Evolutionary conservation across 1,284 basidiomycete species (phyloP).

Genomic region (Mycosarcoma mackinlayi): DNA sequence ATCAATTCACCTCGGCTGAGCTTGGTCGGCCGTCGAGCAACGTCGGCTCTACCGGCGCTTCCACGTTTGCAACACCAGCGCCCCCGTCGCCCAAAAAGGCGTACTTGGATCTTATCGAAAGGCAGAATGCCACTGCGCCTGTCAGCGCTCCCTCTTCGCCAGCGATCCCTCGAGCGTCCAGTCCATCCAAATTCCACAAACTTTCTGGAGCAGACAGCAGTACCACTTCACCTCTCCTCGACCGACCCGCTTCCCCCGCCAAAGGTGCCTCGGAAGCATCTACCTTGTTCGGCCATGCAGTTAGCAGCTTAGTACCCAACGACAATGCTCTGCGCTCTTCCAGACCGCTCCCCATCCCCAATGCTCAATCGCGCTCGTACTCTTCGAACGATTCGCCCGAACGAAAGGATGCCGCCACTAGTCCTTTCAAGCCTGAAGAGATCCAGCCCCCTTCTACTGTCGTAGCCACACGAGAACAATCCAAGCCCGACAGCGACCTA

Average conservation of each 20-base stretch:
- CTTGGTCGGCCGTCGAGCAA: slow-evolving; percentile 30
- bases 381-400: slow-evolving; percentile 16
- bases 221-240: slow-evolving; percentile 23
- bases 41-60: slow-evolving; percentile 3
- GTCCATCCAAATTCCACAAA: slow-evolving; percentile 45
- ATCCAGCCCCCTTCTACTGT: slow-evolving; percentile 16
- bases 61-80: slow-evolving; percentile 4
- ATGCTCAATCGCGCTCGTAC: slow-evolving; percentile 21
- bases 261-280: slow-evolving; percentile 17
- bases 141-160: slow-evolving; percentile 34
- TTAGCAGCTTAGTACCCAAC: slow-evolving; percentile 3
- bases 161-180: slow-evolving; percentile 45
- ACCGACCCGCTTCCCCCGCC: slow-evolving; percentile 36
- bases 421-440: slow-evolving; percentile 50
- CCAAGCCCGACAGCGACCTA: slow-evolving; percentile 17
- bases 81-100: slow-evolving; percentile 47
- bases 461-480: slow-evolving; percentile 9
- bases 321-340: slow-evolving; percentile 18
- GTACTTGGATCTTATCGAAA: slow-evolving; percentile 43
- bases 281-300: neutral
- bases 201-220: slow-evolving; percentile 24
- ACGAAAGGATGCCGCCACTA: slow-evolving; percentile 50
- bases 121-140: slow-evolving; percentile 19
- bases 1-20: slow-evolving; percentile 36
- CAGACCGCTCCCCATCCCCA: slow-evolving; percentile 34